Conservation (phyloP, 257 asterid species). For the Prunella vulgaris region DNA sequence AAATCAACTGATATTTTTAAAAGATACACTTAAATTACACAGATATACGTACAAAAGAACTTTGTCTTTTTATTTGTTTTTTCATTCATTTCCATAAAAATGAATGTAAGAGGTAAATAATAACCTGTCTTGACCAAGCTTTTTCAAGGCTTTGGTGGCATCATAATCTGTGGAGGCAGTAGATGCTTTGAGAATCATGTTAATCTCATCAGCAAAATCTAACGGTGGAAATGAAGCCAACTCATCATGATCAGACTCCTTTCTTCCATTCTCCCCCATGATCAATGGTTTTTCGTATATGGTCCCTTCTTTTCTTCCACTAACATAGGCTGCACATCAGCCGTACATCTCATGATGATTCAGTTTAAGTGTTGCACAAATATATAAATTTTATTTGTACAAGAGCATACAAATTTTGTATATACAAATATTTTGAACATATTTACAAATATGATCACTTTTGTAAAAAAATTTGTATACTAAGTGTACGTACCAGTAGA, state of each 20-base stretch:
- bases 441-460: no score
- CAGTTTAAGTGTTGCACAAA: no score
- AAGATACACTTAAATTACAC: no score
- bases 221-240: not conserved
- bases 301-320: constrained; percentile 32
- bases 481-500: constrained; percentile 43
- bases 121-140: constrained; percentile 21
- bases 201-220: constrained; percentile 21
- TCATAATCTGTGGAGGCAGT: not conserved
- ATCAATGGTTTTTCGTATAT: constrained; percentile 30
- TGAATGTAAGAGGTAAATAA: not conserved
- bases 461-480: no score
- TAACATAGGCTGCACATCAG: constrained; percentile 29
- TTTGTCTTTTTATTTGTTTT: no score
- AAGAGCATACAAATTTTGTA: no score
- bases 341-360: not conserved
- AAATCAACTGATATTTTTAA: no score
- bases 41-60: no score
- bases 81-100: no score
- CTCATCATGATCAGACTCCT: not conserved
- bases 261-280: constrained; percentile 36
- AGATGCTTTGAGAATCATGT: constrained; percentile 11
- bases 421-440: no score
- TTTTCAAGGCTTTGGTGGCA: not conserved
- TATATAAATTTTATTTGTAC: no score